Evolutionary conservation across 148 eudicot species (phyloP).

Genomic region (Chenopodium album): DNA sequence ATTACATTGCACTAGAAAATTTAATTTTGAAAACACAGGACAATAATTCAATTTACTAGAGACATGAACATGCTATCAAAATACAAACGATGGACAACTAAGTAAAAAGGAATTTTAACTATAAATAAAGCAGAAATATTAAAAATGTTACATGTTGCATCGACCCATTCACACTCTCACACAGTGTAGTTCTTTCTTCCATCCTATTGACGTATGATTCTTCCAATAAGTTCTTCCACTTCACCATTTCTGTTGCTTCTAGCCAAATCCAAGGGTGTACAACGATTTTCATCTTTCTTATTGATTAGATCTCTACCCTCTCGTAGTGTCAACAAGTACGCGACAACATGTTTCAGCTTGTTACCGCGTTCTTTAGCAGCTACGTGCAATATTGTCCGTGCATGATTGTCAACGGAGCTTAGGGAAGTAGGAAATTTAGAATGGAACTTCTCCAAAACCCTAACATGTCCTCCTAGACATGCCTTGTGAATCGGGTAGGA

Average conservation of each 20-base stretch:
- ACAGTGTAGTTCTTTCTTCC: too few species aligned
- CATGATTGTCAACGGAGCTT: not conserved
- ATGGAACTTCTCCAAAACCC: not conserved
- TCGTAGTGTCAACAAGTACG: not conserved
- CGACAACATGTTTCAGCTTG: not conserved
- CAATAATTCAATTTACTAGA: too few species aligned
- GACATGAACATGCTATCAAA: too few species aligned
- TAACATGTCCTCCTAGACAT: conserved; percentile 13
- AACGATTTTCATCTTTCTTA: not conserved
- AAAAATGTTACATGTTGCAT: too few species aligned
- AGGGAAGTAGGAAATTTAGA: not conserved
- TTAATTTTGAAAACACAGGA: too few species aligned
- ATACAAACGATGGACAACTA: too few species aligned
- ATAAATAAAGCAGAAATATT: too few species aligned
- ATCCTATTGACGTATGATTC: too few species aligned
- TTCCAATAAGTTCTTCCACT: not conserved
- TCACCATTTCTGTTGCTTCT: not conserved
- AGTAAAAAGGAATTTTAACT: too few species aligned
- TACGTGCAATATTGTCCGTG: not conserved
- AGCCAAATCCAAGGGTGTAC: conserved; percentile 10
- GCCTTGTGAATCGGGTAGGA: conserved; percentile 21
- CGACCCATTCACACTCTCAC: too few species aligned
- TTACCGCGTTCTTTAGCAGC: conserved; percentile 4
- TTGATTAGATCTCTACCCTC: not conserved
- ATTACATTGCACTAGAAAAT: too few species aligned